Percentiles rank a stretch among this genome's conserved stretches.
phyloP scores from a whole-genome alignment of 2,329 filamentous ascomycete genomes.

The Fusarium torreyae region DNA sequence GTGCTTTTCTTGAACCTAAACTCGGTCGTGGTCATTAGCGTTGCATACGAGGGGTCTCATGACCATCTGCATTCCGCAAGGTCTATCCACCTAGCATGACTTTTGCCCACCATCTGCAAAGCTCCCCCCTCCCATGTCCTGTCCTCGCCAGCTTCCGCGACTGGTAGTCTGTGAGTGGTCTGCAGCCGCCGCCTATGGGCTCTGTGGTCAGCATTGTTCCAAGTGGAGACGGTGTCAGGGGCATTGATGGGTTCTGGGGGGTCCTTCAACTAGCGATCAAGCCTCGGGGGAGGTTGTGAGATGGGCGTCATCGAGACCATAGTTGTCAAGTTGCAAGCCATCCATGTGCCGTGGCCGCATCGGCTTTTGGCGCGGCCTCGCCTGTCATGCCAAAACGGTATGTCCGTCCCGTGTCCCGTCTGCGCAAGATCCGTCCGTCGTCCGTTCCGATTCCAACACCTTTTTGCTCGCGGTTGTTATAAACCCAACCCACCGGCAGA shows the following conservation, averaged over 20 bases:
- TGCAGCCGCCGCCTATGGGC: constrained; percentile 34
- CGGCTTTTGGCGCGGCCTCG: constrained; percentile 27
- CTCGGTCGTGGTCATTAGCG: constrained; percentile 50
- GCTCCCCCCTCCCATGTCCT: constrained; percentile 38
- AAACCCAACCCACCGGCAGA: constrained; percentile 37
- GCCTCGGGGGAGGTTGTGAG: constrained; percentile 26
- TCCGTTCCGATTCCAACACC: constrained; percentile 22
- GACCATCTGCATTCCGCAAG: constrained; percentile 51
- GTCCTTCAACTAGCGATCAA: constrained; percentile 20
- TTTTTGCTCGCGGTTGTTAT: constrained; percentile 23
- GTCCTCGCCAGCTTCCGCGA: constrained; percentile 33
- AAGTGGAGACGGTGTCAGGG: constrained; percentile 33
- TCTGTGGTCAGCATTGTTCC: constrained; percentile 35
- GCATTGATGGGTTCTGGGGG: constrained; percentile 25
- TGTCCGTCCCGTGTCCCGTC: constrained; percentile 11
- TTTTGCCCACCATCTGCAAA: constrained; percentile 42
- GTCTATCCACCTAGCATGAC: constrained; percentile 43
- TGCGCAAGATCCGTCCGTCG: constrained; percentile 29
- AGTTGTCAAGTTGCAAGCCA: constrained; percentile 14
- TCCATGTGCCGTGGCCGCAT: constrained; percentile 37
- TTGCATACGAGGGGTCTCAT: constrained; percentile 51
- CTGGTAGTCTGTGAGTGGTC: constrained; percentile 35
- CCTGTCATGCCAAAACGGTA: constrained; percentile 39
- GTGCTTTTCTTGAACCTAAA: constrained; percentile 51
- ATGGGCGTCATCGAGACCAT: constrained; percentile 30